Conservation (phyloP, 2,329 filamentous ascomycete genomes). For the Stemphylium vesicarium region DNA sequence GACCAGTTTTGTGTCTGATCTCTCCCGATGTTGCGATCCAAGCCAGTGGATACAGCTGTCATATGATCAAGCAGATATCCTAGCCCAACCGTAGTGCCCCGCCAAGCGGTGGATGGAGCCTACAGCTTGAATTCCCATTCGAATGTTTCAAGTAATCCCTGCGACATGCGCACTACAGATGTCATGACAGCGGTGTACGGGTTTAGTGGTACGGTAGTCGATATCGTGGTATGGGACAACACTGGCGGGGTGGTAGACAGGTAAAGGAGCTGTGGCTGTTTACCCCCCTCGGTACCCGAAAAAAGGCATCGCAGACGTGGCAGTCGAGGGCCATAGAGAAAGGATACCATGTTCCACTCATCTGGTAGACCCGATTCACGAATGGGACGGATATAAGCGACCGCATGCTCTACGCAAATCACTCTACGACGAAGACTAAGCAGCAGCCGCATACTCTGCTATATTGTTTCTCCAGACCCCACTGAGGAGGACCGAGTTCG, state of each 20-base stretch:
- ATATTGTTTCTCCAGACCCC: constrained; percentile 9
- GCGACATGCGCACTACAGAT: constrained; percentile 7
- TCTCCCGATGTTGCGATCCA: constrained; percentile 29
- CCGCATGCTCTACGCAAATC: not conserved
- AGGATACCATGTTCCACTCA: not conserved
- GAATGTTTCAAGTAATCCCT: constrained; percentile 19
- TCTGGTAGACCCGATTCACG: constrained; percentile 1
- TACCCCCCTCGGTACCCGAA: not conserved
- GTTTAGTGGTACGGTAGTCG: constrained; percentile 4
- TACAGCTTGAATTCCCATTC: constrained; percentile 24
- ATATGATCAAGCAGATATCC: constrained; percentile 41
- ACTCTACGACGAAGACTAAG: constrained; percentile 6
- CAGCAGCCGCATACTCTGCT: not conserved
- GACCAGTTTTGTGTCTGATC: constrained; percentile 22
- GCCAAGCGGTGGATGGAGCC: constrained; percentile 29
- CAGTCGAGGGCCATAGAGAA: not conserved
- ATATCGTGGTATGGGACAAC: constrained; percentile 2
- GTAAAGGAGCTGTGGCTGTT: not conserved
- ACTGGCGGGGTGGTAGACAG: not conserved
- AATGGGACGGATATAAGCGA: constrained; percentile 8
- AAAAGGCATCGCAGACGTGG: not conserved
- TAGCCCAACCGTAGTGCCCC: constrained; percentile 28
- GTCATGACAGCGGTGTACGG: constrained; percentile 17
- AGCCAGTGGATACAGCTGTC: constrained; percentile 37
- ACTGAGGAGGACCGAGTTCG: constrained; percentile 11